Evolutionary conservation across 1,284 basidiomycete genomes (phyloP), one percentile per base, ranked within the genome.

Genomic region (Rhizoctonia solani): DNA sequence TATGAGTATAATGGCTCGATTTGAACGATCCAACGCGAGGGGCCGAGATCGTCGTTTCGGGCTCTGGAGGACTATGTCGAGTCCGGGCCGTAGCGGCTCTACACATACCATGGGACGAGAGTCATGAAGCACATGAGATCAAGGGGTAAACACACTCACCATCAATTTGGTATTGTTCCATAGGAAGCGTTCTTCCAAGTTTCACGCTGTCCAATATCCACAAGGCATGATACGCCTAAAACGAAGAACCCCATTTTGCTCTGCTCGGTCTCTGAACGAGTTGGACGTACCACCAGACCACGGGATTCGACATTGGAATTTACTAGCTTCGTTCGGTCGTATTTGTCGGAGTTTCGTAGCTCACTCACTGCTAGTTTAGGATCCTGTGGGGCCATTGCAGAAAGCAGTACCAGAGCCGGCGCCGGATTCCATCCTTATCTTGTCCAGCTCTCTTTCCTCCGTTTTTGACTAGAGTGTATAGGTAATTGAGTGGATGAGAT

Each of bases 371-470:
- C 61, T 41, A 65, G 23, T 29, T 65, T 65, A 6, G 61, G 61
- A 23, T 65, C 61, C 9, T 65, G 19, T 14, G n/a, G 50, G 50
- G 14, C 61, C 61, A 50, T 65, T 65, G 39, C 61, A 65, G n/a
- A 30, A 65, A 65, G 29, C 61, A 65, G 27, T 65, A 65, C 61
- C 61, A 65, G 13, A 65, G 37, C 25, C 61, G 61, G 16, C 61
- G 61, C 4, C 50, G 61, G 41, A 65, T 54, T 25, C 34, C 21
- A 65, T 65, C 61, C 41, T 25, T 49, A 2, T 50, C 61, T 19
- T 50, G 61, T 19, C 61, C 61, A 19, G 61, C 61, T 44, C 54
- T 53, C 49, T 65, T 65, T 19, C 61, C 61, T n/a, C 61, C 61
- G 32, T 65, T n/a, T 19, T 9, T 44, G 23, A 54, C 61, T 65